These are phyloP conservation scores for Plantago major DNA, from an alignment of 257 asterid species.

Conservation along the genomic window DNA sequence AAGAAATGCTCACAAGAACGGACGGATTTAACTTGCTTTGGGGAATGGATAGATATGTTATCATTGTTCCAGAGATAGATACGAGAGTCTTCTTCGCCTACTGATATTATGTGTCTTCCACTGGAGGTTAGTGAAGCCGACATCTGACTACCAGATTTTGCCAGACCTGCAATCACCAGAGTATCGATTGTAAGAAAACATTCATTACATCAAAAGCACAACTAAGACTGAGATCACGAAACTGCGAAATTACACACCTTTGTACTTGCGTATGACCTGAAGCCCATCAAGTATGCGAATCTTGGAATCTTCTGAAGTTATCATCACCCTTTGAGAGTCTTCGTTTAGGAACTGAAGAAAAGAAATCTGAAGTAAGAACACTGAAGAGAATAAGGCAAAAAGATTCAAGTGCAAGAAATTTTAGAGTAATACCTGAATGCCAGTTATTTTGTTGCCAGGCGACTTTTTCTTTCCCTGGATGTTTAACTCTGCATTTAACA, in stretches of 20 bases:
- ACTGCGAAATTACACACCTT: constrained; percentile 36
- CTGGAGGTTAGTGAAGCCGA: constrained; percentile 63
- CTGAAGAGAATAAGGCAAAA: neutral
- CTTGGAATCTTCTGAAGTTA: constrained; percentile 79
- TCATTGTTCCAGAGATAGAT: constrained; percentile 67
- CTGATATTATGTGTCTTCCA: constrained; percentile 64
- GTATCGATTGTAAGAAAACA: constrained; percentile 7
- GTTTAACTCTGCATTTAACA: constrained; percentile 44
- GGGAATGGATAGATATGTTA: constrained; percentile 31
- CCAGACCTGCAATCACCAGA: constrained; percentile 34
- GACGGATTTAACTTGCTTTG: constrained; percentile 43
- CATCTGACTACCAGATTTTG: constrained; percentile 63
- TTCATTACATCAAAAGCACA: neutral
- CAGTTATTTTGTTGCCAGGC: constrained; percentile 59
- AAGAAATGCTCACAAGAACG: constrained; percentile 69
- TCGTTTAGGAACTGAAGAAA: constrained; percentile 47
- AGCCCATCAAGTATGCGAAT: constrained; percentile 72
- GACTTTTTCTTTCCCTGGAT: constrained; percentile 56
- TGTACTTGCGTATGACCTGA: constrained; percentile 70
- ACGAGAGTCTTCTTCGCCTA: constrained; percentile 61
- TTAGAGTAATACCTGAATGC: constrained; percentile 66
- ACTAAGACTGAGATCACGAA: neutral
- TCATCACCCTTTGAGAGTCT: constrained; percentile 54
- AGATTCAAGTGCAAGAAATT: neutral
- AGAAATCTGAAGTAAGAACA: constrained; percentile 7